Conservation (phyloP, 495 filamentous ascomycete genomes). For the Aspergillus taichungensis region DNA sequence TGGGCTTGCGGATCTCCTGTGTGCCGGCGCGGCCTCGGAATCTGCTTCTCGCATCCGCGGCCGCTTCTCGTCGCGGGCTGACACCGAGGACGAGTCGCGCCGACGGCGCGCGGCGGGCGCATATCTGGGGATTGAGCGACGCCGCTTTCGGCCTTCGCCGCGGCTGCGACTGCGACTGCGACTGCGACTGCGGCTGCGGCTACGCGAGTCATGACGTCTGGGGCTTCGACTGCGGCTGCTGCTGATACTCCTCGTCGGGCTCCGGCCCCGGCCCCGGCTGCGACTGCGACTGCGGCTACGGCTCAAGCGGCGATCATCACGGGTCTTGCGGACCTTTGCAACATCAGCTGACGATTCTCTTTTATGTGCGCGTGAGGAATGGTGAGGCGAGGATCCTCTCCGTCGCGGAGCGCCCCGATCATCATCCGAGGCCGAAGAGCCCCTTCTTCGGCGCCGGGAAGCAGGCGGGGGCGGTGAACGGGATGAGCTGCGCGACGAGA, state of each 20-base stretch:
- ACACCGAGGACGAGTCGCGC: constrained; percentile 44
- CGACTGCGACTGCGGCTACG: constrained; percentile 25
- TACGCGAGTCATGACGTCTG: constrained; percentile 20
- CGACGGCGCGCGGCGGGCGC: constrained; percentile 38
- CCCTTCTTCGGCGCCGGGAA: constrained; percentile 21
- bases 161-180: constrained; percentile 33
- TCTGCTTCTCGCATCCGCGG: constrained; percentile 38
- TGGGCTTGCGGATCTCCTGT: constrained; percentile 37
- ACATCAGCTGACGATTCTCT: constrained; percentile 39
- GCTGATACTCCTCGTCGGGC: constrained; percentile 33
- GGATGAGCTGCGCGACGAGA: constrained; percentile 40
- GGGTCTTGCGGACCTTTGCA: constrained; percentile 35
- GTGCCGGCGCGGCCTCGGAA: constrained; percentile 15
- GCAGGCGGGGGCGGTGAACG: constrained; percentile 16
- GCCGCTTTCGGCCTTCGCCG: constrained; percentile 38
- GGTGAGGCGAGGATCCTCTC: constrained; percentile 32
- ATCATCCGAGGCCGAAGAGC: constrained; percentile 34
- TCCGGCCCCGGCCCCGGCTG: constrained; percentile 8
- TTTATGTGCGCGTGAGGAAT: constrained; percentile 30
- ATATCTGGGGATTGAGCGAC: constrained; percentile 45
- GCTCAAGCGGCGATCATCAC: constrained; percentile 33
- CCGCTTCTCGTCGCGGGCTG: constrained; percentile 41
- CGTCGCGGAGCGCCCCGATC: constrained; percentile 16
- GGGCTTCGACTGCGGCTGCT: constrained; percentile 32
- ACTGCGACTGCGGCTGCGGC: constrained; percentile 23